A percentile compares a stretch with the other conserved stretches of the same genome.
Evolutionary conservation across 345 rosid genomes (phyloP).

Genomic region (Arabidopsis suecica): DNA sequence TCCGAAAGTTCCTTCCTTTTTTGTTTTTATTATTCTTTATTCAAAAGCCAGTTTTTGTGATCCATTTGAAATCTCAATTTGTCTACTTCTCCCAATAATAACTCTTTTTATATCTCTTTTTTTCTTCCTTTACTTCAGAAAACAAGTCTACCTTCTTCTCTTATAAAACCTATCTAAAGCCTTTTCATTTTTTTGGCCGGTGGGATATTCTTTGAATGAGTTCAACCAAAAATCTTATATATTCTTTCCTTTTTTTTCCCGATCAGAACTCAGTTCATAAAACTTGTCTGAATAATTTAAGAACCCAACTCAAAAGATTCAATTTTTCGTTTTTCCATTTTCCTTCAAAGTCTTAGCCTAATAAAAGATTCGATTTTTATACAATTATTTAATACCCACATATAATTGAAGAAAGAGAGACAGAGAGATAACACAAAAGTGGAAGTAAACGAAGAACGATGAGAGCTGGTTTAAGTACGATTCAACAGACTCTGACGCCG

Average conservation of each 20-base stretch:
- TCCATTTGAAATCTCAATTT: constrained; percentile 41
- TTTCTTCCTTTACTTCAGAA: neutral
- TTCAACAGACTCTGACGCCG: constrained; percentile 95
- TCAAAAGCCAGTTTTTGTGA: constrained; percentile 47
- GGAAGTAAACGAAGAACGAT: constrained; percentile 43
- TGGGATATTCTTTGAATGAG: constrained; percentile 39
- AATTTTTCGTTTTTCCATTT: constrained; percentile 11
- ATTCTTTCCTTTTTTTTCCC: neutral
- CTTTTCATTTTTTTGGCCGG: constrained; percentile 33
- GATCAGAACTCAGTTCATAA: constrained; percentile 25
- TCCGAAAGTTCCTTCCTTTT: constrained; percentile 28
- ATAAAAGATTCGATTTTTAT: constrained; percentile 32
- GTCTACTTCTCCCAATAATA: constrained; percentile 44
- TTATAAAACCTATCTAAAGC: constrained; percentile 42
- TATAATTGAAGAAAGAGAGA: constrained; percentile 46
- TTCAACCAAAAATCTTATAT: constrained; percentile 32
- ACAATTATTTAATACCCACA: constrained; percentile 13
- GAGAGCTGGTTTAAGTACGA: constrained; percentile 96
- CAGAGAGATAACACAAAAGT: constrained; percentile 6
- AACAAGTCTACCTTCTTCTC: constrained; percentile 19
- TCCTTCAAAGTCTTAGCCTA: neutral
- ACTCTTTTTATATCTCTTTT: neutral
- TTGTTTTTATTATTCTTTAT: neutral
- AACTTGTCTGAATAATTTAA: constrained; percentile 36
- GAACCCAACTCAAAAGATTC: constrained; percentile 43